These are phyloP conservation scores for Aspergillus sclerotialis DNA, from an alignment of 2,329 filamentous ascomycete genomes.

Conservation along the genomic window DNA sequence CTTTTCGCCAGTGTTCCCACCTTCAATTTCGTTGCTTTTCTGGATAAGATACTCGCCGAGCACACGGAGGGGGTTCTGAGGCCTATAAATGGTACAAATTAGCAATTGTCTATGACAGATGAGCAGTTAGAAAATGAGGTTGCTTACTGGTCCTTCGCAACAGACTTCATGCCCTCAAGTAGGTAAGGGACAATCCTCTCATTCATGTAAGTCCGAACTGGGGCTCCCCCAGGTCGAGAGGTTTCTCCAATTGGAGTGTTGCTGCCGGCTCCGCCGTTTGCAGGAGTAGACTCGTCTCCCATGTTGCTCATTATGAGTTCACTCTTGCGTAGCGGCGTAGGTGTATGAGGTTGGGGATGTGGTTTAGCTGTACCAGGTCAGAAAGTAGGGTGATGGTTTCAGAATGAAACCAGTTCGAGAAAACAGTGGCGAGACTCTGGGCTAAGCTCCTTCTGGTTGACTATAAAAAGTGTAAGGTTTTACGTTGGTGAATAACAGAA, in stretches of 20 bases:
- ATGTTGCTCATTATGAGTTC: constrained; percentile 12
- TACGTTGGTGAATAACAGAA: too few relatives aligned
- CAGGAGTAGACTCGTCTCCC: constrained; percentile 7
- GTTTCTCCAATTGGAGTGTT: constrained; percentile 21
- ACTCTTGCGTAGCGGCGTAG: constrained; percentile 1
- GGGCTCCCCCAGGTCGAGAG: constrained; percentile 57
- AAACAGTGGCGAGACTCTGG: too few relatives aligned
- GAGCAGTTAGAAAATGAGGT: too few relatives aligned
- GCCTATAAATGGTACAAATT: constrained; percentile 44
- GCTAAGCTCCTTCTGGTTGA: too few relatives aligned
- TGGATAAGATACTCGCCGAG: constrained; percentile 66
- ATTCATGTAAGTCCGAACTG: constrained; percentile 65
- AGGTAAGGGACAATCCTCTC: constrained; percentile 61
- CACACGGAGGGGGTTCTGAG: constrained; percentile 60
- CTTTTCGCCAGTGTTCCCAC: constrained; percentile 12
- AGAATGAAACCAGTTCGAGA: too few relatives aligned
- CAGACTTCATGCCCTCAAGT: constrained; percentile 66
- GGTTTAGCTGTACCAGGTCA: not conserved
- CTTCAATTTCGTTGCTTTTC: constrained; percentile 59
- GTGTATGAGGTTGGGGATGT: constrained; percentile 1
- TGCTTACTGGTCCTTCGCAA: constrained; percentile 64
- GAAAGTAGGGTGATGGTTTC: too few relatives aligned
- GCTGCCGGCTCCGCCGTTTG: constrained; percentile 14
- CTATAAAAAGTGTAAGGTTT: too few relatives aligned
- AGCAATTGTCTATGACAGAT: too few relatives aligned